Base-by-base conservation (phyloP, 176 grass and related monocot species). In the Eragrostis curvula region DNA sequence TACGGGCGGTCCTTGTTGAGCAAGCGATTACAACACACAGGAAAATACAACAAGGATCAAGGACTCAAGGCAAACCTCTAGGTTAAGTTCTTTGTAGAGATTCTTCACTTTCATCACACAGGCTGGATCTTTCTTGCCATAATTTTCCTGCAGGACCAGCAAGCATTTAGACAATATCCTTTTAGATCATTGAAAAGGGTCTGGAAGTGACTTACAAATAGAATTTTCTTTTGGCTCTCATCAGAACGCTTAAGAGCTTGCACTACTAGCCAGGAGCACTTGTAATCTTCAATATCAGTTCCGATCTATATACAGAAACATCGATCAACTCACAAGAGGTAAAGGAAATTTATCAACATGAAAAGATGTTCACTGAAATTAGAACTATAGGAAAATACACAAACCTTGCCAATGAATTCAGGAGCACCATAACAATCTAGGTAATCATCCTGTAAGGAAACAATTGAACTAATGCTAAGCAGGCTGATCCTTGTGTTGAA, bases 241-340 rank as follows among this genome's bases (percentile, higher is more conserved):
- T 92, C 71, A 71, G 87, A 83, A 73, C 14, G 85, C 70, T 96
- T 64, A 56, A 99, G 91, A 73, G 97, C 97, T 90, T 99, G 93
- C 64, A 99, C 97, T 75, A 99, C 89, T 47, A 99, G 85, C 97
- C 97, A 99, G 43, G 97, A 99, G 83, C 97, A 99, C 48, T 99
- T 99, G 80, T 89, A 99, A 80, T 99, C 97, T 83, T 99, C 88
- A 85, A 99, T 99, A 29, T 99, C 97, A 73, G 97, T 99, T 64
- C 97, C 96, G 5, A 99, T 96, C 97, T 99, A 81, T 66, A 55
- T 45, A 74, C 73, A 29, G 52, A 13, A 36, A 39, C 43, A 79
- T 36, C 13, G 13, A 83, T 86, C 13, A 83, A 53, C 83, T 81
- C 6, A 42, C n/a, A 73, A 71, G 44, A 77, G 13, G 13, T 44